phyloP scores from a whole-genome alignment of 306 rosid genomes.

The Cucurbita argyrosperma region DNA sequence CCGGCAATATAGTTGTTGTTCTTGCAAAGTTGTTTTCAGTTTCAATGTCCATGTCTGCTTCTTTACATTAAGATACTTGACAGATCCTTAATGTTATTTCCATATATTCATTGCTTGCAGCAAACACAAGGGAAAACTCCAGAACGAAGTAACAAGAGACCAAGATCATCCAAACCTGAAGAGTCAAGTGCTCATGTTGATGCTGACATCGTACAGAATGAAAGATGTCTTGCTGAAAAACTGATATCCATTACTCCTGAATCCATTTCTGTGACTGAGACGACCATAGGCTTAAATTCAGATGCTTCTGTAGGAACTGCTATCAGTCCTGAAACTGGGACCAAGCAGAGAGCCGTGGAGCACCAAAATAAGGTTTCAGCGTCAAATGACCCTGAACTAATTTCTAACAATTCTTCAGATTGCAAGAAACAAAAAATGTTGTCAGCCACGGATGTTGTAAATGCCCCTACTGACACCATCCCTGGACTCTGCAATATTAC shows the following conservation, averaged over 20 bases:
- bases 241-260: constrained; percentile 13
- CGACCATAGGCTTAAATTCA: constrained; percentile 18
- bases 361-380: constrained; percentile 22
- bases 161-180: constrained; percentile 29
- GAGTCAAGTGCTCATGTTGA: constrained; percentile 21
- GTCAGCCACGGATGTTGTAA: constrained; percentile 31
- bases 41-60: constrained; percentile 10
- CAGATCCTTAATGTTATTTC: constrained; percentile 23
- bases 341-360: constrained; percentile 41
- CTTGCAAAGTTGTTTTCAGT: constrained; percentile 7
- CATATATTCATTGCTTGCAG: constrained; percentile 14
- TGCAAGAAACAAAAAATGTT: constrained; percentile 50
- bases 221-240: constrained; percentile 14
- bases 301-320: constrained; percentile 20
- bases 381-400: constrained; percentile 14
- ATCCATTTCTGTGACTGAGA: constrained; percentile 18
- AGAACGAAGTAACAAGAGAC: constrained; percentile 22
- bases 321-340: constrained; percentile 12
- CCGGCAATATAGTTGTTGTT: neutral
- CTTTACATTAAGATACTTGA: constrained; percentile 30
- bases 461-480: constrained; percentile 21
- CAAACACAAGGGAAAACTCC: constrained; percentile 15
- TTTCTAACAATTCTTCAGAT: constrained; percentile 28
- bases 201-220: constrained; percentile 14
- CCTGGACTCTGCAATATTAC: constrained; percentile 17